Evolutionary conservation across 306 rosid genomes (phyloP).

Genomic region (Pyrus pyrifolia): DNA sequence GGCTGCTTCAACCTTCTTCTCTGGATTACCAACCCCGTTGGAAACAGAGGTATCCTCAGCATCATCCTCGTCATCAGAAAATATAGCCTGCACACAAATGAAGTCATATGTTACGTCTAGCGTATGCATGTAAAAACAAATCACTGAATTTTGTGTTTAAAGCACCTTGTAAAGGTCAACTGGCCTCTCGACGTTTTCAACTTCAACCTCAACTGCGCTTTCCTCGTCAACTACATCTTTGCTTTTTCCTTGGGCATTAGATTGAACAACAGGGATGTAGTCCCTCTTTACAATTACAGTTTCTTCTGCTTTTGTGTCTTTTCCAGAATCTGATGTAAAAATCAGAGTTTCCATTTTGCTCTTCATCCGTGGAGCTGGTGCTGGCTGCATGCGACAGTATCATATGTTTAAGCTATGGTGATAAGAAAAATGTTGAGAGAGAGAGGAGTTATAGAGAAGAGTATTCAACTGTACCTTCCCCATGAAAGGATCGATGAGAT

Average conservation of each 20-base stretch:
- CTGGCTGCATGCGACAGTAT: constrained; percentile 57
- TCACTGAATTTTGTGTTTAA: not conserved
- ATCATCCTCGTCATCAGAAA: constrained; percentile 86
- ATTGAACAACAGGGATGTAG: constrained; percentile 23
- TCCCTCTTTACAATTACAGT: constrained; percentile 28
- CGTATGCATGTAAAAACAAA: not conserved
- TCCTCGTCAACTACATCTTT: constrained; percentile 34
- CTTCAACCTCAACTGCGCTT: constrained; percentile 53
- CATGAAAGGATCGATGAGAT: constrained; percentile 91
- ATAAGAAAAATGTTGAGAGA: not conserved
- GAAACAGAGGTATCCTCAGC: constrained; percentile 50
- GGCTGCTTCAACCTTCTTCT: constrained; percentile 80
- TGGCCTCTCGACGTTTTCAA: constrained; percentile 86
- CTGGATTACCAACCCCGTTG: constrained; percentile 52
- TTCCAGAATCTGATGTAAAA: constrained; percentile 74
- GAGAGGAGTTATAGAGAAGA: not conserved
- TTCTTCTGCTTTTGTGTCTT: constrained; percentile 47
- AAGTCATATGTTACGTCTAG: not conserved
- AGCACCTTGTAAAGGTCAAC: constrained; percentile 94
- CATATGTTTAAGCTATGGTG: not conserved
- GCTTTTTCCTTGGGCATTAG: constrained; percentile 28
- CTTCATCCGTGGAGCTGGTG: constrained; percentile 80
- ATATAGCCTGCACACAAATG: constrained; percentile 67
- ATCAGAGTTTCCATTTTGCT: constrained; percentile 80
- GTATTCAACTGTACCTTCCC: constrained; percentile 62